phyloP scores from a whole-genome alignment of 2,329 filamentous ascomycete genomes.

The Stachybotrys echinatus region DNA sequence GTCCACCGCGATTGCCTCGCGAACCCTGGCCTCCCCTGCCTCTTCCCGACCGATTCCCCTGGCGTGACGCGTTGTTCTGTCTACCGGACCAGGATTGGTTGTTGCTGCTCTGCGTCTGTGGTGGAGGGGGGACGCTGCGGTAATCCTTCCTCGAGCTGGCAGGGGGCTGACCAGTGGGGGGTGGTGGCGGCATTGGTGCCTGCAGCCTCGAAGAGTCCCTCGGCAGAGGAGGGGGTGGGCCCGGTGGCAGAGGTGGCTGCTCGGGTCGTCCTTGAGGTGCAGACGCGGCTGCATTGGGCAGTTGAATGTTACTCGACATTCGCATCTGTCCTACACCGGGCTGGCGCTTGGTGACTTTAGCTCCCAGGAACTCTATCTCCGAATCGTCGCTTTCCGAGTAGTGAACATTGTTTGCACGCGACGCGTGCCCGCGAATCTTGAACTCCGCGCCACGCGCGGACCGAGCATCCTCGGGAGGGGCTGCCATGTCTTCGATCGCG shows the following conservation, averaged over 20 bases:
- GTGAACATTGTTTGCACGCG: slow-evolving; percentile 31
- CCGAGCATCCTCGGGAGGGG: slow-evolving; percentile 14
- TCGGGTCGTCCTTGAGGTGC: slow-evolving; percentile 6
- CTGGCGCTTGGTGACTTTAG: slow-evolving; percentile 23
- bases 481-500: slow-evolving; percentile 29
- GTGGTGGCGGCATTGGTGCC: slow-evolving; percentile 10
- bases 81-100: slow-evolving; percentile 6
- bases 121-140: slow-evolving; percentile 22
- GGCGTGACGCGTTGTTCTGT: slow-evolving; percentile 12
- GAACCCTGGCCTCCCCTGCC: slow-evolving; percentile 16
- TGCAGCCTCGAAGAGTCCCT: slow-evolving; percentile 6
- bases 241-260: slow-evolving; percentile 33
- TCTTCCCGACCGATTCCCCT: slow-evolving; percentile 12
- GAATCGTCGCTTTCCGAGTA: slow-evolving; percentile 44
- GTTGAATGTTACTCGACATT: slow-evolving; percentile 34
- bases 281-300: slow-evolving; percentile 17
- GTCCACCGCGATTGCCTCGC: slow-evolving; percentile 12
- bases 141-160: slow-evolving; percentile 15
- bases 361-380: slow-evolving; percentile 36
- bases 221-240: slow-evolving; percentile 26
- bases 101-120: slow-evolving; percentile 9
- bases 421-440: slow-evolving; percentile 26
- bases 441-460: slow-evolving; percentile 18
- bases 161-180: slow-evolving; percentile 24
- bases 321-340: slow-evolving; percentile 26